phyloP scores from a whole-genome alignment of 73 alveolate genomes.

The Breviolum minutum region DNA sequence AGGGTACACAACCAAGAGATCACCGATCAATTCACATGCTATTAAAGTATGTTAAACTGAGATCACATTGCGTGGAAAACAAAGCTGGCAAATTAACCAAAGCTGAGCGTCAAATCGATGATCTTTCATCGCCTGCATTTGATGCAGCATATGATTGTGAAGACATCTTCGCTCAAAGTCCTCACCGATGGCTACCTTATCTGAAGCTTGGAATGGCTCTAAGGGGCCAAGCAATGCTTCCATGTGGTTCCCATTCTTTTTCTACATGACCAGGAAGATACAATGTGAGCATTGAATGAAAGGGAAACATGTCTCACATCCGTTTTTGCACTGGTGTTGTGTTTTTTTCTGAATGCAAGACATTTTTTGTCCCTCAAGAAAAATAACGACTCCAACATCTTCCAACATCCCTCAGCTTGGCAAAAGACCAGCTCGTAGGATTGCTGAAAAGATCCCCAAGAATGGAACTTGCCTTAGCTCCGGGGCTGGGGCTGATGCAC shows the following conservation, averaged over 20 bases:
- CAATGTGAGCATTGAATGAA: not conserved
- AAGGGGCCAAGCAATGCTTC: not conserved
- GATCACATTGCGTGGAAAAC: not conserved
- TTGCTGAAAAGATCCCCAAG: conserved; percentile 84
- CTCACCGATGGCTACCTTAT: conserved; percentile 77
- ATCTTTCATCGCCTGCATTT: conserved; percentile 74
- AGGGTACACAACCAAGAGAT: too few relatives aligned
- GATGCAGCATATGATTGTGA: conserved; percentile 92
- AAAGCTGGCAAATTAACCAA: not conserved
- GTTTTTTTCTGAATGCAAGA: too few relatives aligned
- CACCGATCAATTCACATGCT: too few relatives aligned
- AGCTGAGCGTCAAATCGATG: conserved; percentile 28
- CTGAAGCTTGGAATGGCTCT: not conserved
- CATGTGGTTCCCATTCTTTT: not conserved
- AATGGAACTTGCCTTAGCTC: conserved; percentile 34
- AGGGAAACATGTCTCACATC: too few relatives aligned
- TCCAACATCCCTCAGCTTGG: too few relatives aligned
- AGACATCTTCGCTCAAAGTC: conserved; percentile 83
- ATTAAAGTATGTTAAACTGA: not conserved
- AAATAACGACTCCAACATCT: too few relatives aligned
- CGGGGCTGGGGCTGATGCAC: too few relatives aligned
- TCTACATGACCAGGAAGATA: not conserved
- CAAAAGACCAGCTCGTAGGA: conserved; percentile 62
- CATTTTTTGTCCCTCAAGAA: too few relatives aligned
- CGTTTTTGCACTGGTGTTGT: too few relatives aligned